These are phyloP conservation scores for Theobroma cacao DNA, from an alignment of 345 rosid genomes.

Conservation along the genomic window DNA sequence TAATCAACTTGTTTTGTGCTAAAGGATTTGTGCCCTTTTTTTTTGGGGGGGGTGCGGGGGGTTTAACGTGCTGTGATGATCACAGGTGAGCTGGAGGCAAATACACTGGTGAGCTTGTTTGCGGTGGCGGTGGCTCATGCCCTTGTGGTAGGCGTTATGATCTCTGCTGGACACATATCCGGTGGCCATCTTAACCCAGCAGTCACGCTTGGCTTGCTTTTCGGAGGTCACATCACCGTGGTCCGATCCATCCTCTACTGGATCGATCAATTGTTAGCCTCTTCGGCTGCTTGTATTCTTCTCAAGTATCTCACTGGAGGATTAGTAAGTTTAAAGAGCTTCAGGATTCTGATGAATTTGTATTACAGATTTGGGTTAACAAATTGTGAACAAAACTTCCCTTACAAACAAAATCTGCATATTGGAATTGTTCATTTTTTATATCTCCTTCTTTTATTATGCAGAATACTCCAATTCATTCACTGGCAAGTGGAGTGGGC, in stretches of 20 bases:
- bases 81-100: slow-evolving; percentile 53
- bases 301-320: slow-evolving; percentile 88
- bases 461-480: slow-evolving; percentile 59
- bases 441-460: background rate
- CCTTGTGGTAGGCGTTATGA: slow-evolving; percentile 80
- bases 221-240: slow-evolving; percentile 76
- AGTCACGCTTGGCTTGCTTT: slow-evolving; percentile 75
- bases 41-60: too few species aligned
- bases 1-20: background rate
- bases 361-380: background rate
- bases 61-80: background rate
- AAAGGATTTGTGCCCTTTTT: background rate
- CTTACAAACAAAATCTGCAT: background rate
- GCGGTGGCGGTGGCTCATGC: slow-evolving; percentile 83
- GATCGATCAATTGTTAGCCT: slow-evolving; percentile 75
- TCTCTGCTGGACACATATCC: slow-evolving; percentile 83
- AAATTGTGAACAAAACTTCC: background rate
- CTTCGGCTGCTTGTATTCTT: slow-evolving; percentile 75
- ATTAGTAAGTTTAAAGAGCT: slow-evolving; percentile 37
- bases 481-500: slow-evolving; percentile 69
- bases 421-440: background rate
- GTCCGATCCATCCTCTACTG: slow-evolving; percentile 69
- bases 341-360: background rate
- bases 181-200: slow-evolving; percentile 97
- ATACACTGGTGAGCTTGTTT: slow-evolving; percentile 53